Evolutionary conservation across 768 basidiomycete species (phyloP), one percentile per base, ranked within the genome.

Genomic region (Auricularia auricula-judae): DNA sequence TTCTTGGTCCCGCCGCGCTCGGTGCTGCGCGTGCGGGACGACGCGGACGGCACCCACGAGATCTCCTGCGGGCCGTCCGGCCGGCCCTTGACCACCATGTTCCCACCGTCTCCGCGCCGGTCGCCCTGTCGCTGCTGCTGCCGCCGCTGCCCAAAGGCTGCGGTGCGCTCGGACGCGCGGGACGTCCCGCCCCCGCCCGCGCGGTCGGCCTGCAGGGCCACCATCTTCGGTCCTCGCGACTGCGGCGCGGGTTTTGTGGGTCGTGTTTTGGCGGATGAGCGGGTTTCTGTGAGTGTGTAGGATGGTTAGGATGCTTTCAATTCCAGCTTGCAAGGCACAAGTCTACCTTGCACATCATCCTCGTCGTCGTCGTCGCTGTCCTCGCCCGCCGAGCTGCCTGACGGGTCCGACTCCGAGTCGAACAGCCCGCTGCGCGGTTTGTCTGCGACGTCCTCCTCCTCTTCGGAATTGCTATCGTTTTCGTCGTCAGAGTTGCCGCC

Each of bases 361-460:
- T 66, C 67, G n/a, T 70, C 64, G 3, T 69, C 70, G 0, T 65
- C 67, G 16, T 72, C 71, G 18, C 67, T 67, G 14, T 68, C 65
- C 4, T 42, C 39, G 5, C 67, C 67, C 36, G 67, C 70, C 11
- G 71, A 70, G 65, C 61, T 65, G 33, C 70, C 72, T 35, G 65
- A 63, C 29, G 65, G 67, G n/a, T 71, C 70, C 36, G 68, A 67
- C 3, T 65, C 73, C 62, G 58, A 64, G 72, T 65, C 64, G 67
- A 69, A 63, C 70, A 74, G 61, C 71, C 73, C 4, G 74, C 75
- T 36, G 66, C 67, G 56, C 11, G 29, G 11, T 8, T 71, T 84
- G 65, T 92, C 89, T 68, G 87, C 91, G 72, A 93, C 91, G 18
- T 94, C 94, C 36, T 91, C 91, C 68, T 95, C 92, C 42, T 91